These are phyloP conservation scores for Chaetomiaceae sp. DNA, from an alignment of 2,329 filamentous ascomycete species.

Conservation along the genomic window DNA sequence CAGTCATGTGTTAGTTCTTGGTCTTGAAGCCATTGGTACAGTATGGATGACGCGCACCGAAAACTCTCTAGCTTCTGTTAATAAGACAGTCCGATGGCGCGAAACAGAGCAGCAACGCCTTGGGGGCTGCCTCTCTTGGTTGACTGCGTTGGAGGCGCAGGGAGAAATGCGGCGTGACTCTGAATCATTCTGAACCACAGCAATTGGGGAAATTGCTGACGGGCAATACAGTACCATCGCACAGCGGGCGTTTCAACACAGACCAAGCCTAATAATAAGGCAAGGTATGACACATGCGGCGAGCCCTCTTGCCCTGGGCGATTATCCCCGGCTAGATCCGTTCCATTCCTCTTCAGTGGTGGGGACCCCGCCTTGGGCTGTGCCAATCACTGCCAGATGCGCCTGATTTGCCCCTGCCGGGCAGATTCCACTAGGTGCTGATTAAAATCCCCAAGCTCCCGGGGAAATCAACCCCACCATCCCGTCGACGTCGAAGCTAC, in stretches of 20 bases:
- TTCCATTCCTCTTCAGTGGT: too few relatives aligned
- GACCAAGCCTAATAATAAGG: too few relatives aligned
- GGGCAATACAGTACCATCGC: too few relatives aligned
- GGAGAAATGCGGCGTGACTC: neutral
- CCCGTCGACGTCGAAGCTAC: constrained; percentile 6
- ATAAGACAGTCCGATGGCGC: too few relatives aligned
- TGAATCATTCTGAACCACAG: too few relatives aligned
- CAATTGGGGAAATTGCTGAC: too few relatives aligned
- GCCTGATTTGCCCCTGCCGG: constrained; percentile 5
- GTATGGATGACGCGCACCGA: too few relatives aligned
- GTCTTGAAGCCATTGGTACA: too few relatives aligned
- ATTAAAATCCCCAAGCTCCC: constrained; percentile 14
- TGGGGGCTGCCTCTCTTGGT: neutral
- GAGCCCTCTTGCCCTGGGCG: constrained; percentile 4
- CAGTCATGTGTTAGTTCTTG: too few relatives aligned
- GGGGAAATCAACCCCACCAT: constrained; percentile 21
- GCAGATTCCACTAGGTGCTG: constrained; percentile 18
- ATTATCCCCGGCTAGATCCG: constrained; percentile 16
- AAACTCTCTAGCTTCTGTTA: too few relatives aligned
- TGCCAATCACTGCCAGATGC: neutral
- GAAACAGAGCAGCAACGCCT: neutral
- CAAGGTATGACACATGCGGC: constrained; percentile 14
- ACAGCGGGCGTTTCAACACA: too few relatives aligned
- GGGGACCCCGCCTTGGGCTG: neutral
- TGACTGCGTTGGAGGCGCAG: neutral